A percentile compares a stretch with the other conserved stretches of the same genome.
Evolutionary conservation across 768 basidiomycete species (phyloP).

Genomic region (Lyophyllum shimeji): DNA sequence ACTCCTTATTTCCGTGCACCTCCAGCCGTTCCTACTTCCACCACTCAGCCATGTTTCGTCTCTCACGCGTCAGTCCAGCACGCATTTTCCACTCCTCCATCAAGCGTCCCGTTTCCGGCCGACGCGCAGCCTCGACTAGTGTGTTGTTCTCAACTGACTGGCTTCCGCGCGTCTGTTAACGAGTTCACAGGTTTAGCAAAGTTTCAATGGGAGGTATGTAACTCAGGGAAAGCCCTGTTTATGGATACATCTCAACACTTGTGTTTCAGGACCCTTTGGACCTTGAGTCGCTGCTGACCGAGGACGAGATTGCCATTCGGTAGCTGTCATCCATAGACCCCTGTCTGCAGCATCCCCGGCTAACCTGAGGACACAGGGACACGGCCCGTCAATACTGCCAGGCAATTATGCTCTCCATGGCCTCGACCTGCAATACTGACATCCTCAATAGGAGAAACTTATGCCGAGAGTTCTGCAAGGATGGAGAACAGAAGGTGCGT

Average conservation of each 20-base stretch:
- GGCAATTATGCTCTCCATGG: constrained; percentile 36
- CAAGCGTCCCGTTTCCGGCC: not conserved
- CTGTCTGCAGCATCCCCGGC: constrained; percentile 2
- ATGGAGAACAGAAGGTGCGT: constrained; percentile 82
- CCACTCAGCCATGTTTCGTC: constrained; percentile 9
- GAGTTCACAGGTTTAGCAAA: constrained; percentile 32
- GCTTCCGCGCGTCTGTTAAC: not conserved
- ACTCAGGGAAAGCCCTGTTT: not conserved
- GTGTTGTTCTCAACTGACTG: constrained; percentile 1
- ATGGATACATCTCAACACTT: not conserved
- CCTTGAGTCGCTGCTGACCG: constrained; percentile 76
- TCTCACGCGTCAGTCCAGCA: constrained; percentile 5
- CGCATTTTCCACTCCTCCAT: not conserved
- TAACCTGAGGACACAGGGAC: constrained; percentile 48
- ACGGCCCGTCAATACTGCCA: constrained; percentile 80
- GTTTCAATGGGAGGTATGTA: constrained; percentile 47
- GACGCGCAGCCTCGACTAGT: constrained; percentile 29
- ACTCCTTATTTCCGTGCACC: not conserved
- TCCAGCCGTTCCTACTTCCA: not conserved
- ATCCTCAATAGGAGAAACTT: constrained; percentile 64
- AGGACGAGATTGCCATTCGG: constrained; percentile 91
- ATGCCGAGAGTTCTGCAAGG: constrained; percentile 86
- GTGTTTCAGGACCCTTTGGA: constrained; percentile 74
- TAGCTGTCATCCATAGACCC: constrained; percentile 28
- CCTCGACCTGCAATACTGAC: not conserved